A percentile compares a stretch with the other conserved stretches of the same genome.
Conservation (phyloP, 2,329 filamentous ascomycete genomes). For the Lachnellula suecica region DNA sequence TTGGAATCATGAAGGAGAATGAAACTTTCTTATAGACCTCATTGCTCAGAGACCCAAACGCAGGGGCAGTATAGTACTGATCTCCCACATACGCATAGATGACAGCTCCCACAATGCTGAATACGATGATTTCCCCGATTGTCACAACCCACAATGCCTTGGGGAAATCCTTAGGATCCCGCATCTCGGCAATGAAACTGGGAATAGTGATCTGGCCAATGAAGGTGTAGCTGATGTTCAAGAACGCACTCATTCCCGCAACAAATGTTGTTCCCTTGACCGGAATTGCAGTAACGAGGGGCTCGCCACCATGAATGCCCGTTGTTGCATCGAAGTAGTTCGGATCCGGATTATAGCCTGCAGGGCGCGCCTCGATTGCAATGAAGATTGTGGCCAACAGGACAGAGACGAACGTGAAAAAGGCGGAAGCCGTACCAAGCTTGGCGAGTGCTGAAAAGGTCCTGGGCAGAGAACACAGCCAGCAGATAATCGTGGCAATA, state of each 20-base stretch:
- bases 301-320: slow-evolving; percentile 50
- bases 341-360: slow-evolving; percentile 56
- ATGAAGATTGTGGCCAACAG: slow-evolving; percentile 81
- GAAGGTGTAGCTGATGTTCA: slow-evolving; percentile 96
- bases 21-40: slow-evolving; percentile 79
- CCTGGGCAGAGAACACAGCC: slow-evolving; percentile 76
- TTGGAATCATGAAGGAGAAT: slow-evolving; percentile 95
- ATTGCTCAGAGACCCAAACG: slow-evolving; percentile 79
- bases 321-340: slow-evolving; percentile 33
- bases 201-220: slow-evolving; percentile 94
- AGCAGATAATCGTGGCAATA: slow-evolving; percentile 73
- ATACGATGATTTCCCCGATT: slow-evolving; percentile 82
- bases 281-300: slow-evolving; percentile 68
- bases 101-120: slow-evolving; percentile 76
- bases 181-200: slow-evolving; percentile 96
- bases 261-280: slow-evolving; percentile 74
- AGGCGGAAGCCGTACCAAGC: slow-evolving; percentile 74
- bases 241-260: slow-evolving; percentile 78
- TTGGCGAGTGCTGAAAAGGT: slow-evolving; percentile 82
- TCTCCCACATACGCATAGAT: slow-evolving; percentile 87
- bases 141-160: slow-evolving; percentile 92
- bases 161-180: slow-evolving; percentile 75
- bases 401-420: slow-evolving; percentile 89
- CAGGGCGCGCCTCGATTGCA: slow-evolving; percentile 72
- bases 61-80: slow-evolving; percentile 84